Conservation (phyloP, 108 stramenopile species). For the Discostella stelligeroides region DNA sequence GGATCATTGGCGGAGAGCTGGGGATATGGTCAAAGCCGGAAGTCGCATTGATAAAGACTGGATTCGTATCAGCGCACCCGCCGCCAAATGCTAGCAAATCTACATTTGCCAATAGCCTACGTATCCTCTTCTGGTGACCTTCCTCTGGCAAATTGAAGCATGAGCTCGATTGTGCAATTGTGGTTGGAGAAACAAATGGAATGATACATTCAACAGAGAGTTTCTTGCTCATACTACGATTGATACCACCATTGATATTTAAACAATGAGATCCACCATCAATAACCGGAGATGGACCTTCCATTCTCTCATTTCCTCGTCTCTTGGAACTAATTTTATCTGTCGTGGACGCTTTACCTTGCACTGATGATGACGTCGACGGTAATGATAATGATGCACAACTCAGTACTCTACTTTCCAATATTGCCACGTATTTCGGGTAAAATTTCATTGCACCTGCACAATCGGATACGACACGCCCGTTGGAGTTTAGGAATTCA, state of each 20-base stretch:
- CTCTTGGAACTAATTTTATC: not conserved
- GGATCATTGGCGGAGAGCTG: slow-evolving; percentile 40
- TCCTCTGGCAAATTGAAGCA: not conserved
- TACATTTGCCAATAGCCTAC: slow-evolving; percentile 76
- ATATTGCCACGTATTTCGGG: slow-evolving; percentile 62
- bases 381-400: not conserved
- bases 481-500: slow-evolving; percentile 47
- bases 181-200: slow-evolving; percentile 25
- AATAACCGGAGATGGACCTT: slow-evolving; percentile 36
- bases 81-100: slow-evolving; percentile 73
- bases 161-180: not conserved
- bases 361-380: too few species aligned
- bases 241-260: not conserved
- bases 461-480: slow-evolving; percentile 66
- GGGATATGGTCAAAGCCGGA: slow-evolving; percentile 6
- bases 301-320: not conserved
- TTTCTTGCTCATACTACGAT: not conserved
- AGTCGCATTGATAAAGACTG: not conserved
- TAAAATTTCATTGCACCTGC: slow-evolving; percentile 60
- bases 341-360: not conserved
- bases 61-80: not conserved
- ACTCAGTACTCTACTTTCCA: slow-evolving; percentile 54
- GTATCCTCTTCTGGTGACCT: slow-evolving; percentile 66
- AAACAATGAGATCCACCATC: slow-evolving; percentile 27
- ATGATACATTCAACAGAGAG: slow-evolving; percentile 36